These are phyloP conservation scores for Aegilops tauschii DNA, from an alignment of 176 grass and related monocot genomes.

Conservation along the genomic window DNA sequence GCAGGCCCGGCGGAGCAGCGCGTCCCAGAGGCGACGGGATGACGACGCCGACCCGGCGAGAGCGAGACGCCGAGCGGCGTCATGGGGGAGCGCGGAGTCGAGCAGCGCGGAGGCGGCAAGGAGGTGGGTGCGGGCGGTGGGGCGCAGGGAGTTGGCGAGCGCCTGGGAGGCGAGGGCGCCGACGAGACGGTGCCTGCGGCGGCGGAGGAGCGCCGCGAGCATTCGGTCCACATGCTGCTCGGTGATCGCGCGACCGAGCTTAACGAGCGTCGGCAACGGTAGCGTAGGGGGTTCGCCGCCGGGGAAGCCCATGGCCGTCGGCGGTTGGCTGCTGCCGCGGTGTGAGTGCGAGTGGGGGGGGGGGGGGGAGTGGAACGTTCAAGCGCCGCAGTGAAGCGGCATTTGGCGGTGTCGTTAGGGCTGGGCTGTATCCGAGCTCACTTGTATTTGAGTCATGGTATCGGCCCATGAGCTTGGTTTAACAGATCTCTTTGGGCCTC, in stretches of 20 bases:
- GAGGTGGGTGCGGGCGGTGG: slow-evolving; percentile 40
- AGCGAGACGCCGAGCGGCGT: slow-evolving; percentile 25
- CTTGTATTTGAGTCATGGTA: neutral
- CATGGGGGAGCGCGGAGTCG: slow-evolving; percentile 9
- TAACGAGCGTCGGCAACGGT: slow-evolving; percentile 10
- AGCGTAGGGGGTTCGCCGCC: neutral
- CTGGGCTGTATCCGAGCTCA: neutral
- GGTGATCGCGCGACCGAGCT: slow-evolving; percentile 26
- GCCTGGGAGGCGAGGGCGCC: slow-evolving; percentile 37
- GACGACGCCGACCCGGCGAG: slow-evolving; percentile 17
- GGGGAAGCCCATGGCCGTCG: slow-evolving; percentile 17
- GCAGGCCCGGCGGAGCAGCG: slow-evolving; percentile 54
- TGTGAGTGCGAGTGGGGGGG: neutral
- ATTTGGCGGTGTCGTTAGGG: neutral
- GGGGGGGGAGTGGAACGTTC: slow-evolving; percentile 7
- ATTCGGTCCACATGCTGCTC: slow-evolving; percentile 15
- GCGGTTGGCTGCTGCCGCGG: neutral
- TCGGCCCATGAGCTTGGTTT: neutral
- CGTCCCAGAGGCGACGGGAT: slow-evolving; percentile 39
- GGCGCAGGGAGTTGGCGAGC: slow-evolving; percentile 30
- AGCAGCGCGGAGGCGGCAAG: slow-evolving; percentile 28
- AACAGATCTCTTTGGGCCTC: neutral
- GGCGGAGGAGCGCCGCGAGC: slow-evolving; percentile 38
- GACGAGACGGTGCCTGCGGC: slow-evolving; percentile 37
- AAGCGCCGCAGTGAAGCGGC: neutral